Conservation (phyloP, 768 basidiomycete genomes). For the Kwoniella pini region DNA sequence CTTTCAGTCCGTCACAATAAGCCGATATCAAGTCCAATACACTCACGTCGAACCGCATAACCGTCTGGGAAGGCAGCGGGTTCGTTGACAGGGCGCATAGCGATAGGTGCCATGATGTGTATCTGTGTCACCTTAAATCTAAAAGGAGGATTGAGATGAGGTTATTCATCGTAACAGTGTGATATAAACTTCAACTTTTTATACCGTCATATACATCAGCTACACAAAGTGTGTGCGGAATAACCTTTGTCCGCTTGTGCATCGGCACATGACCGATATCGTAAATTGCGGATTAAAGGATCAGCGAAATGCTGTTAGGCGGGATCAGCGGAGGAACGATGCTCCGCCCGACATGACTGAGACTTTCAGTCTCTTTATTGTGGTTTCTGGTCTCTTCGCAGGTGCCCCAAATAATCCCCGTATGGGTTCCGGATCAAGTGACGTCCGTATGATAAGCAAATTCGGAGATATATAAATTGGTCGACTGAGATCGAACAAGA, state of each 20-base stretch:
- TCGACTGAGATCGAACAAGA: too few species aligned
- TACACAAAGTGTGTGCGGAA: not conserved
- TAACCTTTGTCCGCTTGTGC: not conserved
- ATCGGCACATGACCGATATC: too few species aligned
- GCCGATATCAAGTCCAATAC: not conserved
- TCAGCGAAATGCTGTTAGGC: too few species aligned
- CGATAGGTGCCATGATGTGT: constrained; percentile 14
- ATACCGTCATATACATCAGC: not conserved
- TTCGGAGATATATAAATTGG: too few species aligned
- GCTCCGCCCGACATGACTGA: not conserved
- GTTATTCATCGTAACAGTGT: too few species aligned
- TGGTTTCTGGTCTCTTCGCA: not conserved
- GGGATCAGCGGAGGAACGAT: not conserved
- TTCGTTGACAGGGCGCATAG: constrained; percentile 9
- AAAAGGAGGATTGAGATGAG: too few species aligned
- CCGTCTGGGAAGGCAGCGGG: constrained; percentile 24
- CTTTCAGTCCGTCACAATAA: not conserved
- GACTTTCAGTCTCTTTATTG: not conserved
- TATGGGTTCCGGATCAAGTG: too few species aligned
- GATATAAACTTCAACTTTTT: too few species aligned
- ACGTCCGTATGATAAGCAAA: too few species aligned
- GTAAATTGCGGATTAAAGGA: not conserved
- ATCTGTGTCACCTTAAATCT: too few species aligned
- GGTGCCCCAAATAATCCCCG: not conserved
- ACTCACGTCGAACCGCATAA: constrained; percentile 35